phyloP scores from a whole-genome alignment of 2,329 filamentous ascomycete species.

The Fusarium xyrophilum region DNA sequence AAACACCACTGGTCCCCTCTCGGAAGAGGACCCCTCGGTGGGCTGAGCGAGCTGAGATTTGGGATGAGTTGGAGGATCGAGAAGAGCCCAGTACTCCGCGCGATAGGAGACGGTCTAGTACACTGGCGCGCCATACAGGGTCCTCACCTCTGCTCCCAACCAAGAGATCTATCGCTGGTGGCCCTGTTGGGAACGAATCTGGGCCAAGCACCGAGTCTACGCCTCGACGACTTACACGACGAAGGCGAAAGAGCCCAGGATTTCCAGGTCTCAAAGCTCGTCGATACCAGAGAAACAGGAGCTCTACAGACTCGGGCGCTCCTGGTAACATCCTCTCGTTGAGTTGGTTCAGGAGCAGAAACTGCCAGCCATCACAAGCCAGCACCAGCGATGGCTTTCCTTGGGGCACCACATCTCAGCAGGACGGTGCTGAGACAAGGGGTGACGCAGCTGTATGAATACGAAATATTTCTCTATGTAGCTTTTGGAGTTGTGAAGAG shows the following conservation, averaged over 20 bases:
- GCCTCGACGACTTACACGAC: conserved; percentile 47
- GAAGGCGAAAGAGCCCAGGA: conserved; percentile 65
- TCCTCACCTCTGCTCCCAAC: conserved; percentile 50
- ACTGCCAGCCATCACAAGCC: conserved; percentile 33
- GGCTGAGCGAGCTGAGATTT: conserved; percentile 80
- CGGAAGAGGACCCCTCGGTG: conserved; percentile 61
- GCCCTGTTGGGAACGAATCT: conserved; percentile 38
- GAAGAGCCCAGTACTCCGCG: conserved; percentile 54
- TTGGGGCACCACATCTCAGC: conserved; percentile 21
- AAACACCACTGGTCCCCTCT: conserved; percentile 50
- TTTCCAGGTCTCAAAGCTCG: conserved; percentile 68
- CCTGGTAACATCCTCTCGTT: conserved; percentile 61
- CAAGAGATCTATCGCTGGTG: conserved; percentile 45
- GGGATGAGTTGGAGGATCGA: conserved; percentile 85
- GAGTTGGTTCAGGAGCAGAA: conserved; percentile 58
- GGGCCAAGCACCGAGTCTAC: conserved; percentile 44
- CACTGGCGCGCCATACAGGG: conserved; percentile 53
- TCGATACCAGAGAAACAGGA: conserved; percentile 49
- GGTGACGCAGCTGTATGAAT: conserved; percentile 48
- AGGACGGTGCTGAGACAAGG: conserved; percentile 27
- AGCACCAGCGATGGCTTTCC: conserved; percentile 33
- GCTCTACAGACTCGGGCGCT: conserved; percentile 56
- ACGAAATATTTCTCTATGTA: conserved; percentile 2
- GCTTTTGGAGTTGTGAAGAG: conserved; percentile 28
- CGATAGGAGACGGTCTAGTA: conserved; percentile 56